phyloP scores from a whole-genome alignment of 164 flowering plant species.

The Sedum album region DNA sequence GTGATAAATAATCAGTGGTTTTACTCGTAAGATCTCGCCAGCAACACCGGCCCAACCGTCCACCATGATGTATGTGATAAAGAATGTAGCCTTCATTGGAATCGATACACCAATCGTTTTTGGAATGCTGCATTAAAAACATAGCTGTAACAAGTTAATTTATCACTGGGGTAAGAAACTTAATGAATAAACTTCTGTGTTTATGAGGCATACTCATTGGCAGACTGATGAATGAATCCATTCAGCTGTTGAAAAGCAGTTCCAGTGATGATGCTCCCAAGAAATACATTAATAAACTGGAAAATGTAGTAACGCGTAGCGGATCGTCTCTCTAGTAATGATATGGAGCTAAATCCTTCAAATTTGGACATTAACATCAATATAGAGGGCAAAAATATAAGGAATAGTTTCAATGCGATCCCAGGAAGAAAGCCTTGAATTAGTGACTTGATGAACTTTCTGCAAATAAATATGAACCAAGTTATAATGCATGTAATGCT shows the following conservation, averaged over 20 bases:
- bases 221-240: constrained; percentile 59
- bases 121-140: constrained; percentile 50
- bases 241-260: constrained; percentile 78
- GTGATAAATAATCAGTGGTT: constrained; percentile 67
- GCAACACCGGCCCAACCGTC: constrained; percentile 98
- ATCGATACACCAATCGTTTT: constrained; percentile 67
- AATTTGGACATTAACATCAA: constrained; percentile 87
- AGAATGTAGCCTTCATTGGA: constrained; percentile 94
- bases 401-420: constrained; percentile 76
- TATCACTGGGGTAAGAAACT: neutral
- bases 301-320: constrained; percentile 71
- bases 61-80: constrained; percentile 87
- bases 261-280: constrained; percentile 82
- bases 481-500: neutral
- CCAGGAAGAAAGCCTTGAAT: constrained; percentile 93
- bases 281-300: constrained; percentile 69
- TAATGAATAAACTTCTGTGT: neutral
- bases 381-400: constrained; percentile 60
- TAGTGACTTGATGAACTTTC: constrained; percentile 50
- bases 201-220: constrained; percentile 56
- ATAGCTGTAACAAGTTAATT: neutral
- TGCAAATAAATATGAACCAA: constrained; percentile 24
- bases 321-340: constrained; percentile 70
- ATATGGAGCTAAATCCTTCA: constrained; percentile 60
- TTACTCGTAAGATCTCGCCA: constrained; percentile 72